Evolutionary conservation across 2,329 filamentous ascomycete species (phyloP), one percentile per base, ranked within the genome.

Genomic region (Fusarium circinatum): DNA sequence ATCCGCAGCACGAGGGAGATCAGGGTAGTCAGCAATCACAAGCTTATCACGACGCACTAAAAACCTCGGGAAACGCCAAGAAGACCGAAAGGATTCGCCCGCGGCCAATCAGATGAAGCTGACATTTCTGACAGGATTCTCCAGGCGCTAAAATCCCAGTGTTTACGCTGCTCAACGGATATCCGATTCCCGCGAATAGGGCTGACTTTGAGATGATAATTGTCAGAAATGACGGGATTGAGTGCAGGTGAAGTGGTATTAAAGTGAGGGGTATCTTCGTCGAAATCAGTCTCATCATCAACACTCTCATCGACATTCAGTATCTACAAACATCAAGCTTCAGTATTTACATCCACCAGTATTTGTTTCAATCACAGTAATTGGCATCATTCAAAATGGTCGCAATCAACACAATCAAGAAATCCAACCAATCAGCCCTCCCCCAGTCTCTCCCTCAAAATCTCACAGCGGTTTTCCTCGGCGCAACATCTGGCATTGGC

Each of bases 401-500:
- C 28, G 47, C 70, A 36, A 59, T 71, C 32, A 51, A 47, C 42
- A 59, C 38, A 36, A 61, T 74, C 41, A 63, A 74, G 22, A 28
- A 39, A 22, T 68, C 71, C 28, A 74, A 74, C 71, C 42, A 64
- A 10, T 49, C 48, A 48, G 1, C 32, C 10, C 44, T 70, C 4
- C 36, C 63, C 11, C 20, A 58, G 22, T n/a, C 28, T 9, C 60
- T 74, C 1, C 62, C 71, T 0, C 8, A 51, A 0, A 62, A 73
- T 5, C 63, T 74, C 15, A 73, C 60, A 0, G 71, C 70, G 1
- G 62, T 74, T 4, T 74, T 74, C n/a, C 62, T 75, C 8, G 74
- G 73, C 2, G 74, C 64, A 17, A 75, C 74, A 32, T 76, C 71
- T 0, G 74, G 74, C 3, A 76, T 76, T 17, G 74, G 74, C 5